Conservation (phyloP, 108 stramenopile genomes). For the Cyclostephanos tholiformis region DNA sequence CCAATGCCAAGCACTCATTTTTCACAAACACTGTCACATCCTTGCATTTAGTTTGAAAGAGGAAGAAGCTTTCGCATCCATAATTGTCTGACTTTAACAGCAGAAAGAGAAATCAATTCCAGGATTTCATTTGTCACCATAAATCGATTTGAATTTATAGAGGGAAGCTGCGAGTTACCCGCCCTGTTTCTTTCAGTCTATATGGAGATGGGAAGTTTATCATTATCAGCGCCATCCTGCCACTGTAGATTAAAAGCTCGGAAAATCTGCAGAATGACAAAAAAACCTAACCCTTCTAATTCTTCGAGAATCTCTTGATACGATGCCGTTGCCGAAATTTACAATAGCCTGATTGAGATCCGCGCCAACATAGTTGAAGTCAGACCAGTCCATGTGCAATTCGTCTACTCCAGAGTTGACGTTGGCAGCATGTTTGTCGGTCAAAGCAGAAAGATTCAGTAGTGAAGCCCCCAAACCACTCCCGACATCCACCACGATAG, state of each 20-base stretch:
- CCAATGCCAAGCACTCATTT: constrained; percentile 21
- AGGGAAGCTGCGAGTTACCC: constrained; percentile 46
- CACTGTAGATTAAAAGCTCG: constrained; percentile 30
- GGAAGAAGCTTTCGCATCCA: constrained; percentile 8
- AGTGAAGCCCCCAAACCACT: constrained; percentile 48
- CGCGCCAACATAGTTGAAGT: constrained; percentile 43
- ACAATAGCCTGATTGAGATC: constrained; percentile 43
- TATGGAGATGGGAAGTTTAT: constrained; percentile 50
- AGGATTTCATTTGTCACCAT: constrained; percentile 36
- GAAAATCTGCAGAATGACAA: constrained; percentile 32
- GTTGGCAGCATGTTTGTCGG: neutral
- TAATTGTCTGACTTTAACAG: constrained; percentile 4
- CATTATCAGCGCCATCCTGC: constrained; percentile 19
- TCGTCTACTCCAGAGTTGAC: neutral
- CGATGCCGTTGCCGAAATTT: constrained; percentile 42
- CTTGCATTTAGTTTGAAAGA: constrained; percentile 50
- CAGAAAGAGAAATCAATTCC: constrained; percentile 14
- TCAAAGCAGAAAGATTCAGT: constrained; percentile 29
- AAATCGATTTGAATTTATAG: constrained; percentile 15
- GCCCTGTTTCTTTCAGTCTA: constrained; percentile 6
- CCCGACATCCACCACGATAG: constrained; percentile 47
- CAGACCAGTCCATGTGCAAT: constrained; percentile 31
- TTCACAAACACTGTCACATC: constrained; percentile 41
- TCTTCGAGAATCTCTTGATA: constrained; percentile 28
- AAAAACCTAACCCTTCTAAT: constrained; percentile 33